Conservation (phyloP, 108 stramenopile species). For the Bacterosira constricta region DNA sequence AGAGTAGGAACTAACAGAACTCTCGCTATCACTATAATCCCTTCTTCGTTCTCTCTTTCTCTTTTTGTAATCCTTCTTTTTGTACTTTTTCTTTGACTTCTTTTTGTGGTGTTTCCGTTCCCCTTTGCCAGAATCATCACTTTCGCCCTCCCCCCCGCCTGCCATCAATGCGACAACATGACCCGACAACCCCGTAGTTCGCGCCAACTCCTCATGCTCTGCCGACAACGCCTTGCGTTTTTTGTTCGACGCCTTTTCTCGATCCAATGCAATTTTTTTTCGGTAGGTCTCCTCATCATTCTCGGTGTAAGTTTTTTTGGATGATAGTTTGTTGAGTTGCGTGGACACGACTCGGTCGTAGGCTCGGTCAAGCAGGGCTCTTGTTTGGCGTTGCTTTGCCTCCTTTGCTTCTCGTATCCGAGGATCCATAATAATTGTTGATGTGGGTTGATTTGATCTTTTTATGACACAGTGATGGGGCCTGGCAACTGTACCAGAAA, state of each 20-base stretch:
- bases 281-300: constrained; percentile 46
- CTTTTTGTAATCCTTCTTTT: constrained; percentile 37
- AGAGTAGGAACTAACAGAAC: constrained; percentile 12
- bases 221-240: constrained; percentile 50
- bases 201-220: constrained; percentile 50
- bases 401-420: constrained; percentile 54
- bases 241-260: constrained; percentile 40
- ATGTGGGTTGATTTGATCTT: too few relatives aligned
- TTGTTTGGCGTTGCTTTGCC: constrained; percentile 36
- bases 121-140: constrained; percentile 6
- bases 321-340: constrained; percentile 45
- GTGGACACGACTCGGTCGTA: constrained; percentile 46
- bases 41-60: constrained; percentile 19
- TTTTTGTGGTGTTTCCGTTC: constrained; percentile 34
- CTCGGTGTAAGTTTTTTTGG: constrained; percentile 44
- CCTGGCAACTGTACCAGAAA: too few relatives aligned
- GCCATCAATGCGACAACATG: constrained; percentile 62
- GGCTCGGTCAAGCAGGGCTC: constrained; percentile 50
- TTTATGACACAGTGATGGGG: too few relatives aligned
- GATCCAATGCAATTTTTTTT: constrained; percentile 28
- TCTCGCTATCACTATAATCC: constrained; percentile 13
- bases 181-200: constrained; percentile 52
- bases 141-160: background rate
- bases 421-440: constrained; percentile 55
- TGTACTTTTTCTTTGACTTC: constrained; percentile 30